Evolutionary conservation across 75 land plant genomes (phyloP), one percentile per base, ranked within the genome.

Genomic region (Gnetum montanum): DNA sequence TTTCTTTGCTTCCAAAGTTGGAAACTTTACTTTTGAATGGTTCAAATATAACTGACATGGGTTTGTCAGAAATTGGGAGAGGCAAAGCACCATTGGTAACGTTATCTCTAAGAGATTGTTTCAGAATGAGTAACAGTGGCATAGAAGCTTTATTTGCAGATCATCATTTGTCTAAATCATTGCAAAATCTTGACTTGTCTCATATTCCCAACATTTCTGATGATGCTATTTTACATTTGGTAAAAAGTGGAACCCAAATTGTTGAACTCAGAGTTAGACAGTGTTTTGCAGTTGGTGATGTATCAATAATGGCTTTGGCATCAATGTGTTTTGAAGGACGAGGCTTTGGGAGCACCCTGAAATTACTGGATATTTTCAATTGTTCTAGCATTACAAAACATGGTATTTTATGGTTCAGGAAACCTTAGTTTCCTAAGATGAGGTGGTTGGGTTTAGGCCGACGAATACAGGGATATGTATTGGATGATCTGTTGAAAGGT

Each of bases 391-490:
- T 95, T 3, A 81, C 85, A 8, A 46, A 44, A 16, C 84, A 74
- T 56, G 52, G 88, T 4, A 48, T 81, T 37, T 49, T 63, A 43
- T 95, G 96, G 97, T 65, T 95, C 12, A 83, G 74, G 70, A 90
- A 78, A 37, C 99, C 99, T 15, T 95, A 95, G 62, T 95, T 95
- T 48, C 88, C 99, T 26, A 83, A 83, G 51, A 24, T 95, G 72
- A 79, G 88, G 67, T 90, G 92, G 93, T 37, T 95, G 57, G 99
- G 99, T 43, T 67, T 93, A 46, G 78, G 81, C 7, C 76, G 81
- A 29, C 49, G 61, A 36, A 43, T 73, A 56, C 72, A 77, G 63
- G 72, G 64, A 31, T 66, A 37, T 25, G 25, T 7, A 28, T n/a
- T n/a, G n/a, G 83, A 81, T 52, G 60, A 76, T 38, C 56, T 92